phyloP scores from a whole-genome alignment of 306 rosid genomes.

The Vigna radiata region DNA sequence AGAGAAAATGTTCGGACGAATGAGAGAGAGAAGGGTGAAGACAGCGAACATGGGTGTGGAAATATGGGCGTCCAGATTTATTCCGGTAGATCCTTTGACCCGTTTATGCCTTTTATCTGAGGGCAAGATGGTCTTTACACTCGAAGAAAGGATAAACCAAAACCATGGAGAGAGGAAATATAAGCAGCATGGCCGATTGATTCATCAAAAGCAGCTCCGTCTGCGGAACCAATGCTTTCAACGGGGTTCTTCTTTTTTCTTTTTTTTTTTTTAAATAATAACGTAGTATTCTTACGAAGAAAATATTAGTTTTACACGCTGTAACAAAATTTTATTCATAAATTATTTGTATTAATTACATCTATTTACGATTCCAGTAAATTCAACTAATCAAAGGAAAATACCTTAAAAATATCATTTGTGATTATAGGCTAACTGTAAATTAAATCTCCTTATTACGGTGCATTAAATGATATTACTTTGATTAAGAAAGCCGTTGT shows the following conservation, averaged over 20 bases:
- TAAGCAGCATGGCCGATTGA: neutral
- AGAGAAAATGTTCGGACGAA: constrained; percentile 37
- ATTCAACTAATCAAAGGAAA: too few species aligned
- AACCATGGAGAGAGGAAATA: neutral
- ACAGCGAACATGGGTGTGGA: constrained; percentile 20
- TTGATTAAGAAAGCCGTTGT: too few species aligned
- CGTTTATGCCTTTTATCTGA: constrained; percentile 52
- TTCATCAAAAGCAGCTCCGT: neutral
- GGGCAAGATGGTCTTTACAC: constrained; percentile 56
- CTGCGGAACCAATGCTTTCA: neutral
- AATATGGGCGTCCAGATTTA: constrained; percentile 63
- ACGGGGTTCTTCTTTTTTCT: neutral
- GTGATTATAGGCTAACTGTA: too few species aligned
- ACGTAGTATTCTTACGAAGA: neutral
- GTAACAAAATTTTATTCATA: too few species aligned
- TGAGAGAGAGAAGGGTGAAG: constrained; percentile 7
- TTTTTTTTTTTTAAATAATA: neutral
- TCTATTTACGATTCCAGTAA: too few species aligned
- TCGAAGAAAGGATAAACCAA: neutral
- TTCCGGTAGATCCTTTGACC: constrained; percentile 76
- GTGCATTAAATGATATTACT: too few species aligned
- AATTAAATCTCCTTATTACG: too few species aligned
- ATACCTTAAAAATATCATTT: too few species aligned
- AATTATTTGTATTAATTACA: too few species aligned
- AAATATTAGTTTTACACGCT: neutral